Evolutionary conservation across 371 early-diverging fungal species (phyloP).

Genomic region (Syncephalastrum contaminatum): DNA sequence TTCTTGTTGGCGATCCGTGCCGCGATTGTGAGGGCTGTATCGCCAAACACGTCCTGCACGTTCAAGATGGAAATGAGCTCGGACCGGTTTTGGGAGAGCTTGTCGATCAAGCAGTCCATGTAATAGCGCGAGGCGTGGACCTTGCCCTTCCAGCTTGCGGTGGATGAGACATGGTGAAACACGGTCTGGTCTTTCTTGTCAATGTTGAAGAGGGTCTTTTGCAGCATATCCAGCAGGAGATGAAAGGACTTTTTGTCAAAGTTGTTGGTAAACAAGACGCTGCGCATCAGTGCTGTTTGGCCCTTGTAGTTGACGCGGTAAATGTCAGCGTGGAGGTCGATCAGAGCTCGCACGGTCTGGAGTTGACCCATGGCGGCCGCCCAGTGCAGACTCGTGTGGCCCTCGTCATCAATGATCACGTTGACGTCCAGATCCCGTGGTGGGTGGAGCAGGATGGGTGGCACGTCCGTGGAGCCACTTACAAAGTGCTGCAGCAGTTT

Average conservation of each 20-base stretch:
- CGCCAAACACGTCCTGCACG: constrained; percentile 83
- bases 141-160: constrained; percentile 74
- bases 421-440: constrained; percentile 75
- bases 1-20: constrained; percentile 76
- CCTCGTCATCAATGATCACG: constrained; percentile 89
- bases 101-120: constrained; percentile 80
- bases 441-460: constrained; percentile 50
- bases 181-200: constrained; percentile 87
- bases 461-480: constrained; percentile 54
- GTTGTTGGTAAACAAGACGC: constrained; percentile 86
- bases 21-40: constrained; percentile 90
- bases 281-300: constrained; percentile 89
- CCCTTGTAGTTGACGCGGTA: constrained; percentile 77
- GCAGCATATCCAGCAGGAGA: constrained; percentile 70
- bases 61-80: constrained; percentile 76
- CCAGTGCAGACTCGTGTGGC: constrained; percentile 95
- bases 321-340: constrained; percentile 76
- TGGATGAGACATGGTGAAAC: constrained; percentile 89
- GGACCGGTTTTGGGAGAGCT: constrained; percentile 50
- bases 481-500: constrained; percentile 57
- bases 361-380: constrained; percentile 90
- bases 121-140: constrained; percentile 82
- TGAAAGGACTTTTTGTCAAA: constrained; percentile 84
- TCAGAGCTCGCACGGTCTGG: constrained; percentile 68
- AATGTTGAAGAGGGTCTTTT: constrained; percentile 71